These are phyloP conservation scores for Seiridium cupressi DNA, from an alignment of 2,329 filamentous ascomycete species.

Conservation along the genomic window DNA sequence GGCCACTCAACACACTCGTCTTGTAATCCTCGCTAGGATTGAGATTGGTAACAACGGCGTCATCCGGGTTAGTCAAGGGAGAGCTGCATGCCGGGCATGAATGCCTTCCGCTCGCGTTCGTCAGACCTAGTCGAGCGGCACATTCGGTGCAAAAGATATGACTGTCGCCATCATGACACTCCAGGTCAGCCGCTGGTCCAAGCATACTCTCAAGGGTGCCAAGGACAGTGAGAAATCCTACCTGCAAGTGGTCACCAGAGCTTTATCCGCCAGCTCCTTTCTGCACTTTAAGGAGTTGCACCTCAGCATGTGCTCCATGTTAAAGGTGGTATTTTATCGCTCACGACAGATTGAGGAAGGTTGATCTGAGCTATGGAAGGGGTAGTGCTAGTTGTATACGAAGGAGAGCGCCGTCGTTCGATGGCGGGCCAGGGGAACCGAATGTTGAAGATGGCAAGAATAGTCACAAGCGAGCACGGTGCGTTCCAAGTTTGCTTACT, in stretches of 20 bases:
- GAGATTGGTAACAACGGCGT: conserved; percentile 69
- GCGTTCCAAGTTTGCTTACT: too few species aligned
- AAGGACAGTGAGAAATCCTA: conserved; percentile 26
- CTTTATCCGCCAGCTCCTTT: conserved; percentile 63
- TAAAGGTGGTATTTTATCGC: too few species aligned
- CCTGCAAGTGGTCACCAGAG: conserved; percentile 90
- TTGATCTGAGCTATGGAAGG: too few species aligned
- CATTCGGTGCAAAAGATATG: conserved; percentile 85
- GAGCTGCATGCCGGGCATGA: conserved; percentile 76
- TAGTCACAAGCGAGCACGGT: too few species aligned
- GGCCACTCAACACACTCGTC: conserved; percentile 77
- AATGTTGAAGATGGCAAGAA: too few species aligned
- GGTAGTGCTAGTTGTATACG: too few species aligned
- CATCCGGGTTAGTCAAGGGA: conserved; percentile 67
- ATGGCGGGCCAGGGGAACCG: too few species aligned
- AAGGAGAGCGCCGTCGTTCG: too few species aligned
- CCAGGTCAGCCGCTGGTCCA: not conserved
- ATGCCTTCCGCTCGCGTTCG: conserved; percentile 40
- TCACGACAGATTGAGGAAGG: too few species aligned
- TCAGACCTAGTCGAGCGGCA: conserved; percentile 63
- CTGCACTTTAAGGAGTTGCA: conserved; percentile 84
- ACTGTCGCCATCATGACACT: conserved; percentile 37
- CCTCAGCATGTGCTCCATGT: conserved; percentile 71
- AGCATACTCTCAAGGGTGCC: conserved; percentile 9
- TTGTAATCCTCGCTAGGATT: conserved; percentile 88